A percentile compares a stretch with the other conserved stretches of the same genome.
Evolutionary conservation across 2,329 filamentous ascomycete species (phyloP).

Genomic region (Sporothrix mexicana): DNA sequence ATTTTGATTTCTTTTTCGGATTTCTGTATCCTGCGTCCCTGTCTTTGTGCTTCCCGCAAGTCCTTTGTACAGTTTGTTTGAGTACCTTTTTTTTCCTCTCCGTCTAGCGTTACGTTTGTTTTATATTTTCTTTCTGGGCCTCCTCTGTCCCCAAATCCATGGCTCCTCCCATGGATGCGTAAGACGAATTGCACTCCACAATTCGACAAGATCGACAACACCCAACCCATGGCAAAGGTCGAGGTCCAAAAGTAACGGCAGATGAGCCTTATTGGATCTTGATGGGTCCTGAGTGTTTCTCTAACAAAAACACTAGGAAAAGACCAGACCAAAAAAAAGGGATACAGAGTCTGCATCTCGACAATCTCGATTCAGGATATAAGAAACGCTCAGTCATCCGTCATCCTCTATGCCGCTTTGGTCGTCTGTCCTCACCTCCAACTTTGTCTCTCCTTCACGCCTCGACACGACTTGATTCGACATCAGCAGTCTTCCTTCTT

Average conservation of each 20-base stretch:
- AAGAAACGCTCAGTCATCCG: background rate
- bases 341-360: background rate
- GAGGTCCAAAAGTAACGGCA: background rate
- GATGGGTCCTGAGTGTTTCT: background rate
- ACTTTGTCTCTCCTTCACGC: background rate
- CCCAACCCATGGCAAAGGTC: background rate
- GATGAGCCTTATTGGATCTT: background rate
- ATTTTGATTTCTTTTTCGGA: background rate
- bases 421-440: slow-evolving; percentile 1
- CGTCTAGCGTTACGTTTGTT: background rate
- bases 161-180: background rate
- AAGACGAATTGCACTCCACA: slow-evolving; percentile 9
- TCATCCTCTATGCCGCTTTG: background rate
- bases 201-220: slow-evolving; percentile 20
- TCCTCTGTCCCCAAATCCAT: background rate
- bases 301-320: background rate
- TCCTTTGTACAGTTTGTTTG: background rate
- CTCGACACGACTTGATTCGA: background rate
- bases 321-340: background rate
- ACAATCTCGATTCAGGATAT: background rate
- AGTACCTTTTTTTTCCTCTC: background rate
- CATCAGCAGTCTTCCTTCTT: background rate
- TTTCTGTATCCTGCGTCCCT: background rate
- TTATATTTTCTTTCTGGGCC: background rate
- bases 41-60: background rate